A percentile compares a stretch with the other conserved stretches of the same genome.
Conservation (phyloP, 169 alveolate species). For the Plasmodium malariae region DNA sequence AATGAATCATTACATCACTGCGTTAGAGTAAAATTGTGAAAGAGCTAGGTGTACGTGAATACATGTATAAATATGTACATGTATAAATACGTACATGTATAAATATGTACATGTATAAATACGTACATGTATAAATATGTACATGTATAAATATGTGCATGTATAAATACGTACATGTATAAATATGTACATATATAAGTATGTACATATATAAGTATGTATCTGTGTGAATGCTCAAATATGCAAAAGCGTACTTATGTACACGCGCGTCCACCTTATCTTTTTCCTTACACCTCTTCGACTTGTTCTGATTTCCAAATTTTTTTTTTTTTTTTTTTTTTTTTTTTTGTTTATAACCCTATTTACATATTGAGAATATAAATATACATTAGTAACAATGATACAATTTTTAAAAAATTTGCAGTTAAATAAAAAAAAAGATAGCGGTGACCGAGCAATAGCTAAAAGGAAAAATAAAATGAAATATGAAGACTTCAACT, state of each 20-base stretch:
- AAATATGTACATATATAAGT: neutral
- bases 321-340: slow-evolving; percentile 1
- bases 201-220: neutral
- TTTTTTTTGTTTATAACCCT: neutral
- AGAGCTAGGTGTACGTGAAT: neutral
- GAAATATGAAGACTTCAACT: slow-evolving; percentile 74
- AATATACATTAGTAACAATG: slow-evolving; percentile 16
- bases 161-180: neutral
- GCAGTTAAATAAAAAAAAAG: slow-evolving; percentile 49
- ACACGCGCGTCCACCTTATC: neutral
- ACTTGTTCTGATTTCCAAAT: slow-evolving; percentile 3
- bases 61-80: neutral
- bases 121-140: neutral
- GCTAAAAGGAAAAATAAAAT: slow-evolving; percentile 41
- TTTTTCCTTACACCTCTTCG: slow-evolving; percentile 11
- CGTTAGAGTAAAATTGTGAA: neutral
- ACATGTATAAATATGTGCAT: slow-evolving; percentile 5
- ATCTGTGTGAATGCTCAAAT: neutral
- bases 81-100: neutral
- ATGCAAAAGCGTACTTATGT: neutral
- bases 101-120: neutral
- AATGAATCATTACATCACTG: no score
- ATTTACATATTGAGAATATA: neutral
- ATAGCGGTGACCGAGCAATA: neutral
- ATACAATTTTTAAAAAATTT: slow-evolving; percentile 55